Evolutionary conservation across 768 basidiomycete genomes (phyloP).

Genomic region (Tricholoma sp.): DNA sequence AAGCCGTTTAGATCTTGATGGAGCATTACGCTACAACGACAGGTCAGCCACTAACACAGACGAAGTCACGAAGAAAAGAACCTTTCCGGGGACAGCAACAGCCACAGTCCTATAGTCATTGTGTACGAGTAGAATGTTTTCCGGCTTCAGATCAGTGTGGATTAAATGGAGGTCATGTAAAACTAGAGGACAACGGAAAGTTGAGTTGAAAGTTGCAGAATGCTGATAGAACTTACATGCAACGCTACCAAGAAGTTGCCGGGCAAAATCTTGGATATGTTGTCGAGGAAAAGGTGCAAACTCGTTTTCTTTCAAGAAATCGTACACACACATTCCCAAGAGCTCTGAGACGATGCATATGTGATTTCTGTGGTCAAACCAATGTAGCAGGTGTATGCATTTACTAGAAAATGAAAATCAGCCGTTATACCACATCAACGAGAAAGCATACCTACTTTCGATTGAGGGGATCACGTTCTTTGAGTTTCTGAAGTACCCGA

Average conservation of each 20-base stretch:
- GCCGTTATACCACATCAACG: background rate
- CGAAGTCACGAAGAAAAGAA: conserved; percentile 20
- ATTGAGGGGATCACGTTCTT: conserved; percentile 83
- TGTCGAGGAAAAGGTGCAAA: conserved; percentile 94
- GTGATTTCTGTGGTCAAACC: conserved; percentile 97
- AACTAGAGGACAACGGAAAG: conserved; percentile 45
- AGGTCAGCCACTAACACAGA: conserved; percentile 10
- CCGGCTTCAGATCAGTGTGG: conserved; percentile 98
- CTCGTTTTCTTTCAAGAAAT: conserved; percentile 97
- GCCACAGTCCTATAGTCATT: conserved; percentile 66
- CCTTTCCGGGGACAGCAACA: conserved; percentile 64
- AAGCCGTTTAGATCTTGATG: conserved; percentile 68
- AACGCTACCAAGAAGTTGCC: conserved; percentile 86
- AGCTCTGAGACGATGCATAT: conserved; percentile 96
- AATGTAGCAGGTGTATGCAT: conserved; percentile 93
- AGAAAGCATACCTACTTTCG: conserved; percentile 58
- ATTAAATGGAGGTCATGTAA: conserved; percentile 87
- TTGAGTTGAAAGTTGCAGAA: background rate
- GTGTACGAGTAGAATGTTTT: conserved; percentile 93
- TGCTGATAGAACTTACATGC: conserved; percentile 62
- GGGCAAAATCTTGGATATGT: conserved; percentile 95
- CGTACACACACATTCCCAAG: conserved; percentile 96
- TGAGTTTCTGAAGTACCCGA: conserved; percentile 87
- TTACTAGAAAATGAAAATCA: conserved; percentile 52
- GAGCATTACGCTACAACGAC: conserved; percentile 51